Base-by-base conservation (phyloP, 2,329 filamentous ascomycete species). In the Leptographium galeiforme region DNA sequence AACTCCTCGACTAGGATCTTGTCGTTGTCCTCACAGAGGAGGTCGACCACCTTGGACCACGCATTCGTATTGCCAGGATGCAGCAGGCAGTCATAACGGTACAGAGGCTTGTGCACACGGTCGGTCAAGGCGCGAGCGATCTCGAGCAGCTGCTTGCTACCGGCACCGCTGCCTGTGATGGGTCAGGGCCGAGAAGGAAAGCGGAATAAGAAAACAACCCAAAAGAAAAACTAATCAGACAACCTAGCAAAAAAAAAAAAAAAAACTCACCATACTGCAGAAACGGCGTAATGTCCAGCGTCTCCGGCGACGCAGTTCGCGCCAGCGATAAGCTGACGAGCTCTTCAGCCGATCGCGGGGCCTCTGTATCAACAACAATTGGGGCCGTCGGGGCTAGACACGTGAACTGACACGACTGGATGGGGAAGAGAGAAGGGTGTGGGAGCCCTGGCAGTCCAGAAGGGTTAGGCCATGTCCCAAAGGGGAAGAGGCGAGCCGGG, bases 51-150 rank as follows among this genome's bases (percentile, higher is more conserved):
- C 43, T 66, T 66, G 33, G 57, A 50, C 64, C 63, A 66, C 10
- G 62, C 63, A 52, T 65, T 63, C 2, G 63, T 66, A 50, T 66
- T 66, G 18, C 64, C 64, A 1, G 61, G 54, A 32, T 64, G 60
- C 34, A 64, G 54, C 2, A 66, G 52, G 34, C 57, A 57, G 10
- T 65, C 58, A 52, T 58, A 63, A 6, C 57, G 19, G 30, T 52
- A 55, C 14, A 39, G 46, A 4, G 53, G 53, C 8, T 41, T 40
- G 46, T 55, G 53, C 8, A 55, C 47, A n/a, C 47, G 46, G 25
- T 55, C 53, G 2, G 53, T 55, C 40, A 55, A 30, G 14, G n/a
- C 32, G 2, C 50, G 32, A 4, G 41, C 53, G 8, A 55, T 13
- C 8, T 50, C 46, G 2, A 51, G 36, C 25, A 56, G 34, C 44